Conservation (phyloP, 2,329 filamentous ascomycete genomes). For the Penicillium digitatum region DNA sequence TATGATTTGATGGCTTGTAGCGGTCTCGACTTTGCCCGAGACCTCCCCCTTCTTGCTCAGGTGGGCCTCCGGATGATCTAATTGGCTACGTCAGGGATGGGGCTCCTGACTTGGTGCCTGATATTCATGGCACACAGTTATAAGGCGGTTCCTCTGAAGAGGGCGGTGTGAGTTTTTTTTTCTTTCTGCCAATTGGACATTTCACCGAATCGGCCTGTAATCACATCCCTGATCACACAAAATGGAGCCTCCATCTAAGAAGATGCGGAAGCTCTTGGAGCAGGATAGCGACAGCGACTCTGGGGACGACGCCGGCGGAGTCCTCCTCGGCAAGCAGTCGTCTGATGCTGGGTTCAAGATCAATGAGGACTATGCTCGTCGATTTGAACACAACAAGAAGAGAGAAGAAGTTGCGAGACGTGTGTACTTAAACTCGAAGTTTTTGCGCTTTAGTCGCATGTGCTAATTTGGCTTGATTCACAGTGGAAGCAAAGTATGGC, state of each 20-base stretch:
- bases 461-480: slow-evolving; percentile 3
- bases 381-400: slow-evolving; percentile 97
- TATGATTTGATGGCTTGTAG: slow-evolving; percentile 11
- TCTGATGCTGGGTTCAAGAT: slow-evolving; percentile 61
- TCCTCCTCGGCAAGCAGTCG: slow-evolving; percentile 31
- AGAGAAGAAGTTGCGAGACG: slow-evolving; percentile 70
- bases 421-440: slow-evolving; percentile 25
- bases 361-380: slow-evolving; percentile 82
- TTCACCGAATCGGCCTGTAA: slow-evolving; percentile 6
- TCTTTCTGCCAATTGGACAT: slow-evolving; percentile 29
- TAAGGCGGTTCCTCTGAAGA: neutral
- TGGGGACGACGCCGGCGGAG: slow-evolving; percentile 41
- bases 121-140: neutral
- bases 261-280: slow-evolving; percentile 39
- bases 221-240: slow-evolving; percentile 4
- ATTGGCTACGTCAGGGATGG: slow-evolving; percentile 37
- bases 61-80: slow-evolving; percentile 26
- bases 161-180: slow-evolving; percentile 32
- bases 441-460: neutral
- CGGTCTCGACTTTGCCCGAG: slow-evolving; percentile 12
- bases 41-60: slow-evolving; percentile 12
- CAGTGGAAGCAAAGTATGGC: slow-evolving; percentile 85
- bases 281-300: slow-evolving; percentile 41
- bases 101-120: slow-evolving; percentile 9
- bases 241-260: slow-evolving; percentile 45